These are phyloP conservation scores for Talaromyces sp. DNA, from an alignment of 2,329 filamentous ascomycete species.

Conservation along the genomic window DNA sequence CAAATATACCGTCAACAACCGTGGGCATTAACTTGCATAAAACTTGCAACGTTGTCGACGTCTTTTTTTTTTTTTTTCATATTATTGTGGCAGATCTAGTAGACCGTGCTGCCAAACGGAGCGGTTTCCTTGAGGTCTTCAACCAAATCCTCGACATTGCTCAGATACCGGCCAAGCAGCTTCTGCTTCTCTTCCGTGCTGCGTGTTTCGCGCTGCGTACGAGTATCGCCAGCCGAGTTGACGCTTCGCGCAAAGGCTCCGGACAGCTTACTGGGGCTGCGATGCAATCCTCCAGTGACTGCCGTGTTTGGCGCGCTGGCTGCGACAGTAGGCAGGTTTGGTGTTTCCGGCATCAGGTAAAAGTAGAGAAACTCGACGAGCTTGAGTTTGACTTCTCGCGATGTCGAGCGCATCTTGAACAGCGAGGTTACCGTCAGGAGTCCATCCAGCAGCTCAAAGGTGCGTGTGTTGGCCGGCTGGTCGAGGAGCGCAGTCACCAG, in stretches of 20 bases:
- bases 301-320: constrained; percentile 35
- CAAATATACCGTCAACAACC: not conserved
- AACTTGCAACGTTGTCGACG: not conserved
- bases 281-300: constrained; percentile 52
- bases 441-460: constrained; percentile 87
- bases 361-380: constrained; percentile 98
- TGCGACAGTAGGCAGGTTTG: constrained; percentile 22
- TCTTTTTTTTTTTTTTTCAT: no score
- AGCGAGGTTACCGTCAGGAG: constrained; percentile 85
- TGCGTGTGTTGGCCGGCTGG: constrained; percentile 78
- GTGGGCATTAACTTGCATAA: not conserved
- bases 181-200: constrained; percentile 77
- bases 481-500: constrained; percentile 86
- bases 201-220: constrained; percentile 44
- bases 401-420: constrained; percentile 83
- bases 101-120: constrained; percentile 58
- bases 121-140: constrained; percentile 75
- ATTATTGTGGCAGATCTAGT: constrained; percentile 14
- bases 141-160: constrained; percentile 78
- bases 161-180: constrained; percentile 69
- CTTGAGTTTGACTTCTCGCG: constrained; percentile 86
- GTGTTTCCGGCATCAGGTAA: constrained; percentile 91
- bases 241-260: constrained; percentile 49
- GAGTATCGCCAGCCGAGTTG: constrained; percentile 22
- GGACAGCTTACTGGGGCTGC: constrained; percentile 63